phyloP scores from a whole-genome alignment of 176 grass and related monocot genomes.

The Oryza glumipatula region DNA sequence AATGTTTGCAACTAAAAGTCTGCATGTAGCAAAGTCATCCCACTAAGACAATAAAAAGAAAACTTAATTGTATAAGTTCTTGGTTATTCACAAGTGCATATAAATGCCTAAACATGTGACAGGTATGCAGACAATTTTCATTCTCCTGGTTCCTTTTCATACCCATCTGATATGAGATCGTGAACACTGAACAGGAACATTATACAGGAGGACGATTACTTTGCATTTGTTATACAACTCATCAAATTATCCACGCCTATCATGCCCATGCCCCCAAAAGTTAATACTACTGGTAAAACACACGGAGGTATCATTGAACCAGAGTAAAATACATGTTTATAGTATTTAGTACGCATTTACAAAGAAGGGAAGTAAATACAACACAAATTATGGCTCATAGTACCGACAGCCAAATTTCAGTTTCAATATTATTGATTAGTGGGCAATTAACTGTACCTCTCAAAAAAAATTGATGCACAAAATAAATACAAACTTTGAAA shows the following conservation, averaged over 20 bases:
- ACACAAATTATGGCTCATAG: constrained; percentile 7
- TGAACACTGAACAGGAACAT: not conserved
- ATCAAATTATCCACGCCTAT: not conserved
- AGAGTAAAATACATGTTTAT: constrained; percentile 4
- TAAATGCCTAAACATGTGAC: not conserved
- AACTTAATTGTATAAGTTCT: not conserved
- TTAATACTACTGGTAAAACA: constrained; percentile 1
- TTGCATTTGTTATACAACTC: not conserved
- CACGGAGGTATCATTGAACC: not conserved
- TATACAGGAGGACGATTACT: not conserved
- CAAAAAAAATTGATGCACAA: constrained; percentile 17
- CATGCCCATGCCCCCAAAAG: constrained; percentile 1
- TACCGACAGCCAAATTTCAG: constrained; percentile 12
- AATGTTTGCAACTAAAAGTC: not conserved
- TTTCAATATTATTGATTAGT: constrained; percentile 2
- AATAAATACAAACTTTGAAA: constrained; percentile 28
- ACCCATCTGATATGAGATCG: not conserved
- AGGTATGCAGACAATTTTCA: not conserved
- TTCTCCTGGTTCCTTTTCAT: not conserved
- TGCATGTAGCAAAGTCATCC: not conserved
- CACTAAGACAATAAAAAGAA: not conserved
- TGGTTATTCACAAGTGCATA: not conserved
- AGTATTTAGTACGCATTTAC: not conserved
- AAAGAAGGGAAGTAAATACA: not conserved
- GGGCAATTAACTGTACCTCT: constrained; percentile 1